Base-by-base conservation (phyloP, 2,329 filamentous ascomycete genomes). In the Talaromyces sp. region DNA sequence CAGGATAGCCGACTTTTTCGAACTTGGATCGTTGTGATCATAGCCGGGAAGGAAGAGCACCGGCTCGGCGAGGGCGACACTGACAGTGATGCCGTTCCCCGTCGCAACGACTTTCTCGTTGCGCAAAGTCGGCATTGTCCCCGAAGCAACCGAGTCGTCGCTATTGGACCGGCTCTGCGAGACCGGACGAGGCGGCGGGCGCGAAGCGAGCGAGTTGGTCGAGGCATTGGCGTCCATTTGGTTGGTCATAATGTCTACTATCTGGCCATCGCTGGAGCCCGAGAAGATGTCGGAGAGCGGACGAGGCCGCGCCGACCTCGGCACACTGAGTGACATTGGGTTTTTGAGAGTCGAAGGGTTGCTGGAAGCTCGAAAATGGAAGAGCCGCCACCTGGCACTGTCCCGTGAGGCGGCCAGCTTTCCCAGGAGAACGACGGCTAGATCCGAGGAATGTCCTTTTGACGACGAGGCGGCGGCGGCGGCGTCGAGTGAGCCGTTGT, bases 1-100 rank as follows among this genome's bases (percentile, higher is more conserved):
- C 15, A 99, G 81, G 71, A 99, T 88, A 1, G 93, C 90, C 7
- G 92, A 93, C 58, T 84, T 89, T 57, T 86, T 82, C 2, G 84
- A 82, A 11, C 86, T 83, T 3, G 75, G 72, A 49, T 81, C 78
- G 65, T 77, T 77, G 9, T 77, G 75, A 64, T 82, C 79, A 63
- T 80, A 80, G 2, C 79, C 78, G 59, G 80, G 78, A n/a, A 82
- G 71, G 62, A 77, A 82, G 13, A 82, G 69, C 0, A 81, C 75
- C 1, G 80, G 80, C 61, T 82, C 80, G 1, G 79, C 79, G 42
- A 81, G 70, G 2, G 77, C 76, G 55, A 82, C 73, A 2, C 77
- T 77, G 22, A 81, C 77, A 0, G 76, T 72, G 19, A 82, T 76
- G 2, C 80, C 80, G 66, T 77, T 81, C 3, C 79, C 79, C n/a